Percentiles rank a stretch among this genome's conserved stretches.
phyloP scores from a whole-genome alignment of 352 stramenopile species.

The Globisporangium uncinulatum region DNA sequence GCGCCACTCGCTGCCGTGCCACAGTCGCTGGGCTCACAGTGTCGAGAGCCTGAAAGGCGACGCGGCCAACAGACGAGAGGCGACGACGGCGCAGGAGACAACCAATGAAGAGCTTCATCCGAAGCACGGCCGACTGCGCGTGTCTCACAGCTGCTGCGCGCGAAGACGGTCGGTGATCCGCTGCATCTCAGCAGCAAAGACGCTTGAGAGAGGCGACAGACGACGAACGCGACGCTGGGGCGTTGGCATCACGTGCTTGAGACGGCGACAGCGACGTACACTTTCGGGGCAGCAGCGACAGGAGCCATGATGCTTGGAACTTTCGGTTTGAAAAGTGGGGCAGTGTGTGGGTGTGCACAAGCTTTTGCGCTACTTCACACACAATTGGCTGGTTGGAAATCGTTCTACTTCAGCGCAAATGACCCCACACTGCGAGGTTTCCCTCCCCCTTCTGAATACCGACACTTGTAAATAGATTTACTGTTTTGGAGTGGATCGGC shows the following conservation, averaged over 20 bases:
- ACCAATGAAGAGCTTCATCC: conserved; percentile 29
- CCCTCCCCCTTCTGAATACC: no score
- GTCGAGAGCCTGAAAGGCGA: not conserved
- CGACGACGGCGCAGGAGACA: conserved; percentile 31
- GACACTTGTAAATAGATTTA: no score
- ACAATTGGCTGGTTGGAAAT: conserved; percentile 26
- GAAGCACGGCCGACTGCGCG: conserved; percentile 7
- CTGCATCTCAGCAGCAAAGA: no score
- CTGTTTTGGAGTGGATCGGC: no score
- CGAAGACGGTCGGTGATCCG: not conserved
- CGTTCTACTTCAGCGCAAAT: not conserved
- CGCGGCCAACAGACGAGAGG: not conserved
- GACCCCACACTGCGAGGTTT: no score
- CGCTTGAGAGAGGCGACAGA: no score
- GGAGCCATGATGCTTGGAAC: conserved; percentile 77
- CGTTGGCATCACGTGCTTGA: not conserved
- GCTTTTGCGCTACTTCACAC: no score
- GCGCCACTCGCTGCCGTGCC: not conserved
- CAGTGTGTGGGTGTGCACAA: not conserved
- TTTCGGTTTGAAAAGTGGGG: conserved; percentile 88
- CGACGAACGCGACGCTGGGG: no score
- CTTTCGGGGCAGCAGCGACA: conserved; percentile 59
- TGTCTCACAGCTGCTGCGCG: not conserved
- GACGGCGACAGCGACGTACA: conserved; percentile 65
- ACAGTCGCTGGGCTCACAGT: not conserved